Evolutionary conservation across 148 eudicot species (phyloP).

Genomic region (Agrostemma githago): DNA sequence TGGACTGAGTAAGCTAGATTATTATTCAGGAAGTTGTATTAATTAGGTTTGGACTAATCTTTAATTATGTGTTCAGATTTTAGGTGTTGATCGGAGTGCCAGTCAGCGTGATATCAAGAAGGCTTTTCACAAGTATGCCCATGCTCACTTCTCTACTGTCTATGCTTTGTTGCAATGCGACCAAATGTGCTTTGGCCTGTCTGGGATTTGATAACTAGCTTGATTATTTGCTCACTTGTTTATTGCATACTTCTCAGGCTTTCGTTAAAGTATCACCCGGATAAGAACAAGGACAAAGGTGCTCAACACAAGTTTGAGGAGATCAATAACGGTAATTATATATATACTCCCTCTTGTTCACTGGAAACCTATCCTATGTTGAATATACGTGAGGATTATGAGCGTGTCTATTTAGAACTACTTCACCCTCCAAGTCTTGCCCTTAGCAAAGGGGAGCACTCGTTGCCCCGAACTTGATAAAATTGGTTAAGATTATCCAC

Average conservation of each 20-base stretch:
- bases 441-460: too few species aligned
- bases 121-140: constrained; percentile 91
- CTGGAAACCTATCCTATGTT: too few species aligned
- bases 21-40: too few species aligned
- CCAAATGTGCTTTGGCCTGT: not conserved
- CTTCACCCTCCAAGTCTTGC: too few species aligned
- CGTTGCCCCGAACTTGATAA: too few species aligned
- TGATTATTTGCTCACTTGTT: not conserved
- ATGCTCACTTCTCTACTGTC: constrained; percentile 25
- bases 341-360: too few species aligned
- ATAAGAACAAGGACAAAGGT: constrained; percentile 88
- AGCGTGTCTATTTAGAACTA: too few species aligned
- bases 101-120: constrained; percentile 87
- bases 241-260: constrained; percentile 45
- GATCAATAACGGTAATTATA: constrained; percentile 69
- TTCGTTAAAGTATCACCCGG: constrained; percentile 91
- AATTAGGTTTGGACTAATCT: not conserved
- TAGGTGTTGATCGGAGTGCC: constrained; percentile 80
- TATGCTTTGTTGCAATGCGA: not conserved
- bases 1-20: too few species aligned
- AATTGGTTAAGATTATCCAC: too few species aligned
- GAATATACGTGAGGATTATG: too few species aligned
- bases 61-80: constrained; percentile 44
- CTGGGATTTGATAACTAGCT: not conserved
- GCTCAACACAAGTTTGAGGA: constrained; percentile 92